A percentile compares a stretch with the other conserved stretches of the same genome.
Conservation (phyloP, 2,329 filamentous ascomycete species). For the Xylaria sp. region DNA sequence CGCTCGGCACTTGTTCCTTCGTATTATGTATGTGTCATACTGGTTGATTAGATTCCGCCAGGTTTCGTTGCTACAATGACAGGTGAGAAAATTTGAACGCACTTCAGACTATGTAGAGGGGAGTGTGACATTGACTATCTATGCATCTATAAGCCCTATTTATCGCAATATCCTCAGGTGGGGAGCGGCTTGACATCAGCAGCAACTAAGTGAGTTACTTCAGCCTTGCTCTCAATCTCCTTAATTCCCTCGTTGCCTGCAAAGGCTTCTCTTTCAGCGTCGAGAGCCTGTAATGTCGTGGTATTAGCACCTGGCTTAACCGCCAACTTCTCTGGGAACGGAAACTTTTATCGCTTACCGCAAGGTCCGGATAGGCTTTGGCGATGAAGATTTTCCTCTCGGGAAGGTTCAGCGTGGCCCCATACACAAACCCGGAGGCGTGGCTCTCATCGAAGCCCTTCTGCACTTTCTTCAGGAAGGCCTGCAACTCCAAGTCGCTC, state of each 20-base stretch:
- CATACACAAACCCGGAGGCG: conserved; percentile 10
- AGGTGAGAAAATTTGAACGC: too few relatives aligned
- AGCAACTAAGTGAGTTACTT: conserved; percentile 16
- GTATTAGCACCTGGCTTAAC: too few relatives aligned
- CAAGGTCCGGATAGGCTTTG: conserved; percentile 7
- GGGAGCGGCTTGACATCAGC: conserved; percentile 12
- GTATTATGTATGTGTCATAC: too few relatives aligned
- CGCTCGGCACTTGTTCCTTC: too few relatives aligned
- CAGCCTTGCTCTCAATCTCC: conserved; percentile 9
- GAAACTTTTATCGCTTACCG: conserved; percentile 9
- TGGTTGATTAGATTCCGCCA: too few relatives aligned
- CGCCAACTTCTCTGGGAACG: background rate
- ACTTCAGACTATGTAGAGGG: too few relatives aligned
- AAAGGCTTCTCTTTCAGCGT: conserved; percentile 2
- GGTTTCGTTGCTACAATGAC: too few relatives aligned
- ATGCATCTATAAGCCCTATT: background rate
- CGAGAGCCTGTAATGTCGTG: conserved; percentile 4
- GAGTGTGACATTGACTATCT: background rate
- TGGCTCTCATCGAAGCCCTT: conserved; percentile 5
- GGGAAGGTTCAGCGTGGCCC: conserved; percentile 18
- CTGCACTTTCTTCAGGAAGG: conserved; percentile 9
- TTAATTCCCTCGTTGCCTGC: conserved; percentile 9
- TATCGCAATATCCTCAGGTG: background rate
- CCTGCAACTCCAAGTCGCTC: conserved; percentile 6
- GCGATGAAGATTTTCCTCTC: conserved; percentile 14